Percentiles rank a stretch among this genome's conserved stretches.
Evolutionary conservation across 2,329 filamentous ascomycete genomes (phyloP).

Genomic region (Diplodia intermedia): DNA sequence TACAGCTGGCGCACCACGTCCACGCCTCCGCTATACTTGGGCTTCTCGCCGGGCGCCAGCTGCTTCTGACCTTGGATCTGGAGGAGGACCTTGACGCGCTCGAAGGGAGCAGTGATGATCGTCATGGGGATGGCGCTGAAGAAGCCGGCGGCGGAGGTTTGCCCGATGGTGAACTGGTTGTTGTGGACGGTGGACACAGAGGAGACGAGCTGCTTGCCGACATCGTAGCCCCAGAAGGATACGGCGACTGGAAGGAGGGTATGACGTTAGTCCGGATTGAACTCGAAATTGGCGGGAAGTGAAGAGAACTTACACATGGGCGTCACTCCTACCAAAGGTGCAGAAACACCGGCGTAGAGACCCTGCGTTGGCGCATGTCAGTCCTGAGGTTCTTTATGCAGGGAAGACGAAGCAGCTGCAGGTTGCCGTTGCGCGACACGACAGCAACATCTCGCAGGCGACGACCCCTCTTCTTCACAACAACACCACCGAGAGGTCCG

Average conservation of each 20-base stretch:
- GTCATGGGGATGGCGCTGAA: constrained; percentile 97
- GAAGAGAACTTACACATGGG: constrained; percentile 84
- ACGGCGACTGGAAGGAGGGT: constrained; percentile 61
- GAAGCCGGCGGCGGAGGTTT: constrained; percentile 90
- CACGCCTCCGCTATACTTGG: constrained; percentile 82
- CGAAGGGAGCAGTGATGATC: constrained; percentile 96
- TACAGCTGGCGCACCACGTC: constrained; percentile 96
- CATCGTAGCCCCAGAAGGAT: constrained; percentile 85
- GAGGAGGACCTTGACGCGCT: constrained; percentile 97
- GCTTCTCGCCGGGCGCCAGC: constrained; percentile 87
- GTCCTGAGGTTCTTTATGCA: not conserved
- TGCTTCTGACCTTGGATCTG: constrained; percentile 94
- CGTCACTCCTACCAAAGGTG: constrained; percentile 92
- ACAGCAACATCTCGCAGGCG: constrained; percentile 9
- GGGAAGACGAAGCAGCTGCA: not conserved
- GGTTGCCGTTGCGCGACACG: constrained; percentile 16
- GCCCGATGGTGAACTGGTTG: constrained; percentile 77
- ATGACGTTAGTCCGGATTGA: constrained; percentile 34
- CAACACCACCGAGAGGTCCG: not conserved
- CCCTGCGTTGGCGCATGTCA: constrained; percentile 60
- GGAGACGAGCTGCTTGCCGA: constrained; percentile 88
- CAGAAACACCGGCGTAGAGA: constrained; percentile 95
- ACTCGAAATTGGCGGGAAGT: too few species aligned
- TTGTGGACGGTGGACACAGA: constrained; percentile 70
- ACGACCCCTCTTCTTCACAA: not conserved